Percentiles rank a stretch among this genome's conserved stretches.
Conservation (phyloP, 202 grass and related monocot species). For the Setaria italica region DNA sequence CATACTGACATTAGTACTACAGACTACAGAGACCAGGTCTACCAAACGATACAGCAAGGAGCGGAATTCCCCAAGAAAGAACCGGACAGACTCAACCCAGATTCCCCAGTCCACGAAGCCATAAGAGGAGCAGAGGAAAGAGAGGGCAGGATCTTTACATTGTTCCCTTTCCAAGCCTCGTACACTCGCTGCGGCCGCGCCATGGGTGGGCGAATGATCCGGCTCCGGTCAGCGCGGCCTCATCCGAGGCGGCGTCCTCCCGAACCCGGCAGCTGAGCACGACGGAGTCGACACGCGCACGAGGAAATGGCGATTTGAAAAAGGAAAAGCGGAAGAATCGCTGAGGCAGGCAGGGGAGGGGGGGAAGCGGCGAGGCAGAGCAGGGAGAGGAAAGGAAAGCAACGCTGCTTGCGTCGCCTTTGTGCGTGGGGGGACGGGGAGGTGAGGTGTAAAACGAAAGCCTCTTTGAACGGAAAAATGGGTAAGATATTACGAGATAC, state of each 20-base stretch:
- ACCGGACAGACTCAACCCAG: background rate
- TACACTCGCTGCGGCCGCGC: slow-evolving; percentile 62
- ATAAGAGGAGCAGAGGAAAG: background rate
- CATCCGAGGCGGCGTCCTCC: slow-evolving; percentile 32
- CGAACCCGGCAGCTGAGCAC: slow-evolving; percentile 21
- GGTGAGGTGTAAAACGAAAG: slow-evolving; percentile 55
- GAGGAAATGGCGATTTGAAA: slow-evolving; percentile 40
- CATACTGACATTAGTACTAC: slow-evolving; percentile 10
- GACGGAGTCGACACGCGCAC: slow-evolving; percentile 42
- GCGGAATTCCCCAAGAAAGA: slow-evolving; percentile 45
- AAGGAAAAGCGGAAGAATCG: slow-evolving; percentile 37
- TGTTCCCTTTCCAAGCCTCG: slow-evolving; percentile 85
- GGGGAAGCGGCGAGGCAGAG: slow-evolving; percentile 20
- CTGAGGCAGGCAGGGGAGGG: background rate
- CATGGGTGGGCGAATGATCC: slow-evolving; percentile 54
- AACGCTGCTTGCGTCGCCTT: slow-evolving; percentile 55
- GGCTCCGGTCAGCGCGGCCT: slow-evolving; percentile 43
- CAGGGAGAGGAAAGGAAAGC: slow-evolving; percentile 38
- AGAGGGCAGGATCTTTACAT: slow-evolving; percentile 63
- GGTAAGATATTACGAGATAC: slow-evolving; percentile 25
- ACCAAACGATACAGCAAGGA: slow-evolving; percentile 21
- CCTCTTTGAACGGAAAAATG: slow-evolving; percentile 28
- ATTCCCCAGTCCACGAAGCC: slow-evolving; percentile 16
- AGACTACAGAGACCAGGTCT: background rate
- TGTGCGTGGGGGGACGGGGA: slow-evolving; percentile 34